phyloP scores from a whole-genome alignment of 371 early-diverging fungal species.

The Rhizomucor pusillus region DNA sequence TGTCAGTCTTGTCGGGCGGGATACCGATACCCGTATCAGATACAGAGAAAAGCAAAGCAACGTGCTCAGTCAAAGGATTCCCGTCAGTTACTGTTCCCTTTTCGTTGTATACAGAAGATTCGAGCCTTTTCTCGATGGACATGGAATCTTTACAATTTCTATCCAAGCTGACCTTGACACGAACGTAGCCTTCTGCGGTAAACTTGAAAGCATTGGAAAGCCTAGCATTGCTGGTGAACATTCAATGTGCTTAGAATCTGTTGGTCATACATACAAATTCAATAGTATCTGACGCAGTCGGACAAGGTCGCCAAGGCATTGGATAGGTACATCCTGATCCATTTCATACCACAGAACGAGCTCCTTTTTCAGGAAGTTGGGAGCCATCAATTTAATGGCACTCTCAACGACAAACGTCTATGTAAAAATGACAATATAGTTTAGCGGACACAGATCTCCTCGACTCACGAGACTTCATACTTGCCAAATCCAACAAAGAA shows the following conservation, averaged over 20 bases:
- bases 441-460: neutral
- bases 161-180: conserved; percentile 5
- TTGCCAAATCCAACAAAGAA: conserved; percentile 30
- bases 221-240: no score
- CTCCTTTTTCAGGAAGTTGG: conserved; percentile 23
- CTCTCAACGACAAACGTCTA: conserved; percentile 39
- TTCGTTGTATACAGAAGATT: no score
- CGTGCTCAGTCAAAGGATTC: neutral
- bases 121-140: neutral
- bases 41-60: conserved; percentile 42
- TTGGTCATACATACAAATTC: conserved; percentile 26
- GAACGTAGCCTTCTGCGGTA: conserved; percentile 15
- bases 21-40: conserved; percentile 68
- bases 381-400: conserved; percentile 35
- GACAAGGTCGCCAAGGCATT: conserved; percentile 46
- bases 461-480: neutral
- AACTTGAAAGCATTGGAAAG: conserved; percentile 26
- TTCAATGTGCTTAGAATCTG: no score
- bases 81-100: no score
- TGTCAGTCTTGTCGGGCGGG: conserved; percentile 40
- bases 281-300: conserved; percentile 51
- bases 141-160: neutral
- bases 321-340: conserved; percentile 21
- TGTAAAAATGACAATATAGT: neutral
- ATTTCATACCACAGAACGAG: conserved; percentile 20